Percentiles rank a stretch among this genome's conserved stretches.
phyloP scores from a whole-genome alignment of 208 protist species.

The Trypanosoma scelopori region DNA sequence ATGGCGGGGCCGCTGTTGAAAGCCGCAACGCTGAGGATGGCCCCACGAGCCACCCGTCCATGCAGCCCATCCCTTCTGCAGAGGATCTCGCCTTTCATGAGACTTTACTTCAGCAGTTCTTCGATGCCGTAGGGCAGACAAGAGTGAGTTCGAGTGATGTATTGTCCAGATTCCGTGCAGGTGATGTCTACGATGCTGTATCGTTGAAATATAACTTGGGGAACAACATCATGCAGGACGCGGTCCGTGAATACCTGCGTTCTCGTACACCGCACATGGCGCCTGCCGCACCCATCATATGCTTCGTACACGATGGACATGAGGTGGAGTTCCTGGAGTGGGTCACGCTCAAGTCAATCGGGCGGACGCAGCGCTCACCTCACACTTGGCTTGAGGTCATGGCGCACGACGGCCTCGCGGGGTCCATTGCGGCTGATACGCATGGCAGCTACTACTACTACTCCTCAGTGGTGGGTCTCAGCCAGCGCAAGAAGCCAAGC shows the following conservation, averaged over 20 bases:
- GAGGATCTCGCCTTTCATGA: constrained; percentile 5
- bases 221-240: not conserved
- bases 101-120: constrained; percentile 17
- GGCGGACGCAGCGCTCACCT: not conserved
- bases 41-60: not conserved
- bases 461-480: not conserved
- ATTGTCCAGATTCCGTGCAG: constrained; percentile 1
- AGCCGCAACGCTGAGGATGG: not conserved
- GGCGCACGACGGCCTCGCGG: not conserved
- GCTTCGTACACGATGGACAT: constrained; percentile 23
- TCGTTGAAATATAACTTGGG: constrained; percentile 12
- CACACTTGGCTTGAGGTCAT: not conserved
- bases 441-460: not conserved
- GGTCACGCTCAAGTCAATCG: constrained; percentile 12
- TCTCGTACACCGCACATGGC: constrained; percentile 19
- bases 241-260: not conserved
- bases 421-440: too few species aligned
- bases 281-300: constrained; percentile 30
- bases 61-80: not conserved
- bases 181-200: constrained; percentile 3
- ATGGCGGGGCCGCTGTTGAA: not conserved
- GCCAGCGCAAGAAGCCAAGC: constrained; percentile 2
- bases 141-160: not conserved
- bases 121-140: not conserved
- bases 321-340: constrained; percentile 36